phyloP scores from a whole-genome alignment of 2,329 filamentous ascomycete species.

The Venturia pyrina region DNA sequence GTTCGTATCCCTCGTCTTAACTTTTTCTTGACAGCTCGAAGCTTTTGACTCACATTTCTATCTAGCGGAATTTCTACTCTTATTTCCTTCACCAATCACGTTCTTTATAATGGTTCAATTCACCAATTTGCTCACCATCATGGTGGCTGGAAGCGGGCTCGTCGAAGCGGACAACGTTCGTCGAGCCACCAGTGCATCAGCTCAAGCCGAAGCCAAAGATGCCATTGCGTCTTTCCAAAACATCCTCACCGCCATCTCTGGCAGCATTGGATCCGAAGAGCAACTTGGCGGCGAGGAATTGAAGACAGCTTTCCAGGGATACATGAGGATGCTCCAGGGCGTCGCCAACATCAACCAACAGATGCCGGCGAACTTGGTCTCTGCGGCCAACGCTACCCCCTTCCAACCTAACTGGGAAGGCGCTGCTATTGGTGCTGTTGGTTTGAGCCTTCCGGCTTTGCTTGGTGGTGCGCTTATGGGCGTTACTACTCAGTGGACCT shows the following conservation, averaged over 20 bases:
- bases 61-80: too few relatives aligned
- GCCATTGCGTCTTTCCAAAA: neutral
- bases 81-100: neutral
- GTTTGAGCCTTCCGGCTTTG: neutral
- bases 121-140: neutral
- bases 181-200: neutral
- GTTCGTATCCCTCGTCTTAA: neutral
- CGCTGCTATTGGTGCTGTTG: neutral
- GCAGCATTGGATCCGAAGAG: neutral
- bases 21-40: neutral
- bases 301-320: neutral
- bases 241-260: neutral
- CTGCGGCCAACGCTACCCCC: neutral
- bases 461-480: neutral
- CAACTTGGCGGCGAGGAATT: neutral
- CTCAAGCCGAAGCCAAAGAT: neutral
- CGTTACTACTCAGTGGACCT: neutral
- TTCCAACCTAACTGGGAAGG: conserved; percentile 5
- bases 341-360: neutral
- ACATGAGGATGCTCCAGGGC: neutral
- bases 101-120: conserved; percentile 2
- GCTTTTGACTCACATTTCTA: too few relatives aligned
- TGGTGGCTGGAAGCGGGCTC: neutral
- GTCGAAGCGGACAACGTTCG: neutral
- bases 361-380: too few relatives aligned